Conservation (phyloP, 352 stramenopile species). For the Globisporangium middletonii region DNA sequence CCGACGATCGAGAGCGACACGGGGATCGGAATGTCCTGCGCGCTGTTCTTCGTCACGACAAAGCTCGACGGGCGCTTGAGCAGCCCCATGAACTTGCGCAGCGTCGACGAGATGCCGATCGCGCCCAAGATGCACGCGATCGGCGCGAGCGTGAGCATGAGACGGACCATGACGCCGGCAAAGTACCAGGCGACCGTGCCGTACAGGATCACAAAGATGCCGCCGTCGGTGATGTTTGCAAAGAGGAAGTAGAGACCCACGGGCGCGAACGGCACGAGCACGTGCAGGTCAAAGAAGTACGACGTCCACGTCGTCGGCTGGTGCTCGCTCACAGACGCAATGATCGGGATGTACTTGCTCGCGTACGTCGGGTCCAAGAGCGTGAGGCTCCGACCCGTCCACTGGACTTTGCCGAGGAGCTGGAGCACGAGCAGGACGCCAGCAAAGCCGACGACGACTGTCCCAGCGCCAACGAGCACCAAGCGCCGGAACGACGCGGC, state of each 20-base stretch:
- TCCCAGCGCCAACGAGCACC: slow-evolving; percentile 50
- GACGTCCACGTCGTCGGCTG: slow-evolving; percentile 92
- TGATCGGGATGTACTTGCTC: slow-evolving; percentile 94
- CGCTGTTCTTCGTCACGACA: slow-evolving; percentile 43
- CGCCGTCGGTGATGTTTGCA: slow-evolving; percentile 81
- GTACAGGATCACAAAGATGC: slow-evolving; percentile 93
- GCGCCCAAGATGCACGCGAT: slow-evolving; percentile 90
- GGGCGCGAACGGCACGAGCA: slow-evolving; percentile 88
- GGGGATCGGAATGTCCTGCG: slow-evolving; percentile 56
- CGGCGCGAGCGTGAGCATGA: slow-evolving; percentile 90
- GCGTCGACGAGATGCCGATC: slow-evolving; percentile 74
- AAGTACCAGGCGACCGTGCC: slow-evolving; percentile 92
- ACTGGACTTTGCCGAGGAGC: slow-evolving; percentile 82
- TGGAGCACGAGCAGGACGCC: slow-evolving; percentile 68
- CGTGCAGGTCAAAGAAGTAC: slow-evolving; percentile 92
- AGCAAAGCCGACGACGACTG: slow-evolving; percentile 52
- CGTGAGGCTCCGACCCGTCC: slow-evolving; percentile 87
- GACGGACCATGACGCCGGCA: slow-evolving; percentile 89
- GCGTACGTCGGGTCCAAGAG: slow-evolving; percentile 90
- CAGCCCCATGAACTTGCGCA: slow-evolving; percentile 78
- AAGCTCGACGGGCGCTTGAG: slow-evolving; percentile 49
- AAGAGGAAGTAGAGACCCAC: slow-evolving; percentile 91
- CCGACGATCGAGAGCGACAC: slow-evolving; percentile 49
- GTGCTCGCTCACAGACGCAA: slow-evolving; percentile 92
- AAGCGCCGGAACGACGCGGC: slow-evolving; percentile 69